phyloP scores from a whole-genome alignment of 2,329 filamentous ascomycete species.

The Paracoccidioides brasiliensis region DNA sequence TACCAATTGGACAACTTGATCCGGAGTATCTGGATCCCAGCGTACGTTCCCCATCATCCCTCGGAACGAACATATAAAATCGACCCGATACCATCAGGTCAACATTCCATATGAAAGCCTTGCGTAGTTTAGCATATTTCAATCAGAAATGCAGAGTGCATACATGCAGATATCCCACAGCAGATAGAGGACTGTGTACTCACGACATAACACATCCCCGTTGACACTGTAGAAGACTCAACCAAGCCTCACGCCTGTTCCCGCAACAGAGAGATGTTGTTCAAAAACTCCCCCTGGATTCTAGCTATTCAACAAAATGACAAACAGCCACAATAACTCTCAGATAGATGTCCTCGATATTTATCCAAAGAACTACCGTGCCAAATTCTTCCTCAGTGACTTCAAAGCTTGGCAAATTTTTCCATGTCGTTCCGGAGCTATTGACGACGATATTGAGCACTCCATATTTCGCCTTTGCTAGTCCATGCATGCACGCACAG shows the following conservation, averaged over 20 bases:
- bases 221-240: conserved; percentile 35
- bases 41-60: conserved; percentile 11
- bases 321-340: conserved; percentile 18
- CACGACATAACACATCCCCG: conserved; percentile 32
- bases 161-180: not conserved
- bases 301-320: conserved; percentile 14
- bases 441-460: conserved; percentile 33
- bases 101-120: conserved; percentile 9
- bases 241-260: conserved; percentile 28
- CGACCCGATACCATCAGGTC: conserved; percentile 10
- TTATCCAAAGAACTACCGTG: conserved; percentile 31
- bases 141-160: not conserved
- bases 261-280: conserved; percentile 31
- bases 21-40: too few species aligned
- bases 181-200: conserved; percentile 3
- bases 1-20: too few species aligned
- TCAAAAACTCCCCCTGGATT: conserved; percentile 17
- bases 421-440: conserved; percentile 32
- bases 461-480: conserved; percentile 13
- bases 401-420: conserved; percentile 28
- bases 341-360: conserved; percentile 29
- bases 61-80: conserved; percentile 13
- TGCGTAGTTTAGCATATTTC: conserved; percentile 6
- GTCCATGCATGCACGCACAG: conserved; percentile 14
- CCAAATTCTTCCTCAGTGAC: conserved; percentile 33